These are phyloP conservation scores for Letharia columbiana DNA, from an alignment of 495 filamentous ascomycete species.

Conservation along the genomic window DNA sequence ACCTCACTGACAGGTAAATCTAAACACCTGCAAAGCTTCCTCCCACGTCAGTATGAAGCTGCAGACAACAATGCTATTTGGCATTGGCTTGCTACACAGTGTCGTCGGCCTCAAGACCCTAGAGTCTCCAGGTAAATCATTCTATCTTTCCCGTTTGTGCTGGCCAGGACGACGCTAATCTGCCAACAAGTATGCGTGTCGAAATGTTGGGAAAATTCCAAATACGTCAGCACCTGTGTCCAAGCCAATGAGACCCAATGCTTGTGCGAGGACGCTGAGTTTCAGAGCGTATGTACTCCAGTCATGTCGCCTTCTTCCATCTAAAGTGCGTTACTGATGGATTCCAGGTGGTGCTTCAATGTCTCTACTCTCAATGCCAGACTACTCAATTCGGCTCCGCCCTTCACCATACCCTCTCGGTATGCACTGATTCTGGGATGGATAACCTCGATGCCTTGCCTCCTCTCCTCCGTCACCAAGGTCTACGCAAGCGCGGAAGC, in stretches of 20 bases:
- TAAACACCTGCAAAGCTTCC: slow-evolving; percentile 3
- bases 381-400: slow-evolving; percentile 32
- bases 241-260: slow-evolving; percentile 25
- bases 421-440: slow-evolving; percentile 23
- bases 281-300: slow-evolving; percentile 29
- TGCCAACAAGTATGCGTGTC: slow-evolving; percentile 19
- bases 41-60: slow-evolving; percentile 12
- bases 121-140: slow-evolving; percentile 9
- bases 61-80: neutral
- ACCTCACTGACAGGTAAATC: neutral
- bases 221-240: slow-evolving; percentile 30
- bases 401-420: slow-evolving; percentile 29
- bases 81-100: slow-evolving; percentile 10
- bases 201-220: slow-evolving; percentile 38
- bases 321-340: slow-evolving; percentile 11
- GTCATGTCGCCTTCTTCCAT: slow-evolving; percentile 7
- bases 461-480: slow-evolving; percentile 25
- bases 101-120: neutral
- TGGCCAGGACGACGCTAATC: slow-evolving; percentile 3
- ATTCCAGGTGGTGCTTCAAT: slow-evolving; percentile 33
- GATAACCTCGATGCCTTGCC: slow-evolving; percentile 16
- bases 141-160: neutral
- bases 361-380: slow-evolving; percentile 37
- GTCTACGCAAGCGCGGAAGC: slow-evolving; percentile 21
- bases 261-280: slow-evolving; percentile 30